Evolutionary conservation across 768 basidiomycete species (phyloP), one percentile per base, ranked within the genome.

Genomic region (Chalciporus piperatus): DNA sequence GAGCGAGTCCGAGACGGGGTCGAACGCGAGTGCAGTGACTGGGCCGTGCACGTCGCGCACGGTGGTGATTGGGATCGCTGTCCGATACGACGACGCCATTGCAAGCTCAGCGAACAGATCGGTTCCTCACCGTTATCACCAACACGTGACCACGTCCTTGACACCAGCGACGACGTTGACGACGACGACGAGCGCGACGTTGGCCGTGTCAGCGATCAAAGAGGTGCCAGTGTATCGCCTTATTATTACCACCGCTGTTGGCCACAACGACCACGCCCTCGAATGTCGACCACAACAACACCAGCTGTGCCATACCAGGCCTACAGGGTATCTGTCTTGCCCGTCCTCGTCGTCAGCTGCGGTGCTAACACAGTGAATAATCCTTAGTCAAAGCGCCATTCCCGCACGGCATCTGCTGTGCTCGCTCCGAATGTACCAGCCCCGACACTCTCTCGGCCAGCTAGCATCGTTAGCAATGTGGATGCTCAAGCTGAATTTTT

Each of bases 1-100:
- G 32, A 99, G 73, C 6, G 87, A 82, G 67, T 98, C 94, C 0
- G 92, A 90, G 19, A 89, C 85, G 8, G 92, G 87, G 70, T 99
- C 96, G 66, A 98, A 95, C 0, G 85, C 81, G 50, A 97, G 76
- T 0, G 91, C 81, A 20, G 89, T 85, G 43, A 89, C 76, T 37
- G 22, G 85, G 78, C 59, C 81, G 79, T 25, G 16, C 50, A 53
- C 45, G 14, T 52, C 45, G 16, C 50, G 54, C 14, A 59, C 25
- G 0, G 56, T 40, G 3, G 39, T 14, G 45, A 70, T 58, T 6
- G 66, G 52, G 11, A 30, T 28, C 30, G 52, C 44, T 41, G 55
- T 14, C 17, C 58, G 60, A 44, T 69, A 69, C 57, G 51, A 43
- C 44, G 58, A 47, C 25, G 51, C 47, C 57, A 58, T 59, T 17